phyloP scores from a whole-genome alignment of 1,284 basidiomycete species.

The Agroathelia rolfsii region DNA sequence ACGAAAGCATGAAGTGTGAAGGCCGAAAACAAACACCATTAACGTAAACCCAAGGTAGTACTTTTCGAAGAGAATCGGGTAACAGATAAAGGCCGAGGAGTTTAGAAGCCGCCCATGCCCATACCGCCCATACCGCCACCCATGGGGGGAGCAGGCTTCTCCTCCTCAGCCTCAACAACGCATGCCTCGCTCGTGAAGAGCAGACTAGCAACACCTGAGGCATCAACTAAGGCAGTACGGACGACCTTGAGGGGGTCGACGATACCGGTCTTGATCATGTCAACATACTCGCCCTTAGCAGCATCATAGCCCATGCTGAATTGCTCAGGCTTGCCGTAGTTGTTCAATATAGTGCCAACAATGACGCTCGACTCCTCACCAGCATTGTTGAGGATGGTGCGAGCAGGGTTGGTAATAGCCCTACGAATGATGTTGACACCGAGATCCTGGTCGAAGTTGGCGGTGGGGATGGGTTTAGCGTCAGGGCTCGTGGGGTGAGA shows the following conservation, averaged over 20 bases:
- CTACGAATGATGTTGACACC: constrained; percentile 91
- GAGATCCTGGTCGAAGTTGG: constrained; percentile 97
- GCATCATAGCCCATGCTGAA: constrained; percentile 92
- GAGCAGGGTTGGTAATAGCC: constrained; percentile 76
- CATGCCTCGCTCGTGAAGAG: constrained; percentile 91
- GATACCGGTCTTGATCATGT: constrained; percentile 92
- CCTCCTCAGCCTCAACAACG: constrained; percentile 86
- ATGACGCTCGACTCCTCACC: constrained; percentile 94
- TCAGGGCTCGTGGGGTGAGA: constrained; percentile 38
- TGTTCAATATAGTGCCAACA: constrained; percentile 73
- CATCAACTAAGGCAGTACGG: constrained; percentile 84
- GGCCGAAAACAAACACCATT: no score
- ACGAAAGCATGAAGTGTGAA: no score
- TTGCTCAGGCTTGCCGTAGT: constrained; percentile 57
- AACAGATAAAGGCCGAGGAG: no score
- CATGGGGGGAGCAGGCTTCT: constrained; percentile 49
- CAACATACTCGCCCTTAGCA: constrained; percentile 82
- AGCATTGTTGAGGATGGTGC: constrained; percentile 90
- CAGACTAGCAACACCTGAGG: constrained; percentile 79
- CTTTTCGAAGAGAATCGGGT: no score
- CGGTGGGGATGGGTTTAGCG: constrained; percentile 59
- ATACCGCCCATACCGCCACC: constrained; percentile 49
- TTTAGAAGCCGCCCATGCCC: constrained; percentile 39
- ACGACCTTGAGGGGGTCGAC: constrained; percentile 94
- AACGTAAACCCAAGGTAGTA: no score